Conservation (phyloP, 2,329 filamentous ascomycete species). For the Leptographium wingfieldii region DNA sequence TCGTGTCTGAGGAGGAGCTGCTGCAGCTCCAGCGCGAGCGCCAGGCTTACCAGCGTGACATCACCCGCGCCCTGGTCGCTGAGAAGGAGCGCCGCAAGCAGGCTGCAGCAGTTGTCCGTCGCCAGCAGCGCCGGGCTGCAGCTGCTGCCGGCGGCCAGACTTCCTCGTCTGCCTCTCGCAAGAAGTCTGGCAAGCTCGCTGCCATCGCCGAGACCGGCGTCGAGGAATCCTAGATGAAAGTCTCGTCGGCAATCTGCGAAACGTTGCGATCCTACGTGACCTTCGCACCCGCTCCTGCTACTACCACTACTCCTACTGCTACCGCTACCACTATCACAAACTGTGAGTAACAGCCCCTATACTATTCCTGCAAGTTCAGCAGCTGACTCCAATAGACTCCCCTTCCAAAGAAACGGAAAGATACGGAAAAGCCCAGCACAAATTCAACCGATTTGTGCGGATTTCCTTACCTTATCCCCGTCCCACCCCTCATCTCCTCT, state of each 20-base stretch:
- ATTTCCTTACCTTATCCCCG: neutral
- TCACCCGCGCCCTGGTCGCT: constrained; percentile 33
- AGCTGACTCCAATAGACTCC: neutral
- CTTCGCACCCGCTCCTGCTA: neutral
- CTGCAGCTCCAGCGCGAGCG: constrained; percentile 38
- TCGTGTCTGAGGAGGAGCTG: constrained; percentile 33
- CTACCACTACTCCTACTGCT: neutral
- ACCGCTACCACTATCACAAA: neutral
- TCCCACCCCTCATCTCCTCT: neutral
- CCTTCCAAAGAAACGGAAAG: neutral
- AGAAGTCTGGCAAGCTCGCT: constrained; percentile 42
- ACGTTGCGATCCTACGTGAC: neutral
- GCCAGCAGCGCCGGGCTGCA: constrained; percentile 15
- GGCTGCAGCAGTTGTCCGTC: constrained; percentile 20
- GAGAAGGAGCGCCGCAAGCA: constrained; percentile 44
- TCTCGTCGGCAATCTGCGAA: too few species aligned
- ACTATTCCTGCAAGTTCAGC: neutral
- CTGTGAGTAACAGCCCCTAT: neutral
- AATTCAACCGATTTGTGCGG: neutral
- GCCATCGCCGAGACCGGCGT: constrained; percentile 35
- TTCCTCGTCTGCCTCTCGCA: constrained; percentile 8
- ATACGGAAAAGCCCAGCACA: neutral
- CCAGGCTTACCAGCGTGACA: constrained; percentile 38
- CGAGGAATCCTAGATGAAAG: neutral
- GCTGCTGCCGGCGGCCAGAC: neutral